Evolutionary conservation across 805 yeast genomes (phyloP).

Genomic region (Kodamaea neixiangensis): DNA sequence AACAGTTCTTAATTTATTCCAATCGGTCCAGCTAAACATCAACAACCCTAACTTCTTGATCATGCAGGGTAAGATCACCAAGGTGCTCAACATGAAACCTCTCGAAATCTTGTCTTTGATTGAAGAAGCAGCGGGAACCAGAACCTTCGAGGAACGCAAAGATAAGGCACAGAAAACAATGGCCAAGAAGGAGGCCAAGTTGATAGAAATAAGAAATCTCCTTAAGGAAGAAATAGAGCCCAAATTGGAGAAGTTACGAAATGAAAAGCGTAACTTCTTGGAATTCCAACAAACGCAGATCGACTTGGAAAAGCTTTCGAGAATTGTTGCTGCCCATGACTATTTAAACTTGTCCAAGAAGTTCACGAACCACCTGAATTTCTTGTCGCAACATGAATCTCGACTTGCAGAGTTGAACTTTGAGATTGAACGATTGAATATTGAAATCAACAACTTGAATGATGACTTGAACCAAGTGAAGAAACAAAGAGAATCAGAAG

Average conservation of each 20-base stretch:
- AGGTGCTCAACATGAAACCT: conserved; percentile 95
- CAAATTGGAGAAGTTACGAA: conserved; percentile 74
- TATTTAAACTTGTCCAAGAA: conserved; percentile 47
- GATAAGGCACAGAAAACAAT: conserved; percentile 90
- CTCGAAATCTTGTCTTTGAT: conserved; percentile 83
- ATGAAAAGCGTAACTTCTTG: conserved; percentile 77
- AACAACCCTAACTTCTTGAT: conserved; percentile 96
- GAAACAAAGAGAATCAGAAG: conserved; percentile 54
- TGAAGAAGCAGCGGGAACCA: conserved; percentile 98
- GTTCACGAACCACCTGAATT: conserved; percentile 45
- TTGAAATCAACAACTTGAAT: conserved; percentile 59
- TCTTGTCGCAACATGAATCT: conserved; percentile 42
- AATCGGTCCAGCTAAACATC: conserved; percentile 91
- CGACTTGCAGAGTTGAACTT: conserved; percentile 43
- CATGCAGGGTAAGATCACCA: conserved; percentile 98
- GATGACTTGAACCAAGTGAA: conserved; percentile 61
- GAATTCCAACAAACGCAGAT: conserved; percentile 86
- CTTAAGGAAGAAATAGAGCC: conserved; percentile 91
- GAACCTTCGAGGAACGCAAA: conserved; percentile 90
- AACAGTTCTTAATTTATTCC: conserved; percentile 85
- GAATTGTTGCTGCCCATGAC: conserved; percentile 78
- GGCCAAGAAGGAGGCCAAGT: conserved; percentile 84
- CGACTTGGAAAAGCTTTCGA: conserved; percentile 71
- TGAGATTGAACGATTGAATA: conserved; percentile 46
- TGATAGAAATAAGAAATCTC: conserved; percentile 71